Base-by-base conservation (phyloP, 2,329 filamentous ascomycete species). In the Alternaria conjuncta region DNA sequence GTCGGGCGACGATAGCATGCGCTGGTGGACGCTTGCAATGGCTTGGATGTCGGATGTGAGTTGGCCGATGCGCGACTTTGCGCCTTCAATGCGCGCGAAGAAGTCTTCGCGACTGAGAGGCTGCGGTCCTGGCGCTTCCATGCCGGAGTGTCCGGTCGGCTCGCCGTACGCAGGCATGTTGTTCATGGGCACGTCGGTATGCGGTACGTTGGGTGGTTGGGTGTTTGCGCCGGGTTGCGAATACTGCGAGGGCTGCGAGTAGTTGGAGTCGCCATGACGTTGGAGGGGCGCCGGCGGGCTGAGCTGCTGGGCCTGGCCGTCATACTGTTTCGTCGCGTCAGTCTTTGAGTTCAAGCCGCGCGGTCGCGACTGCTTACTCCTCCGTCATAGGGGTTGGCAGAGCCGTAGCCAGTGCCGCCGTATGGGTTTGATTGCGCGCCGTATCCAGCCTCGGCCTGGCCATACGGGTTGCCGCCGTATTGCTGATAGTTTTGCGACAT, bases 11-110 rank as follows among this genome's bases (percentile, higher is more conserved):
- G 87, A 85, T 26, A 94, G 86, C 23, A 90, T 86, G 75, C 89
- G 89, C 83, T 93, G 90, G 80, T 94, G 91, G 58, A 92, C 84
- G 60, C 86, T 86, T 47, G 86, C 87, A 70, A 94, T 92, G 72
- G 88, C 82, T 71, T 88, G 85, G 73, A 94, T 88, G 74, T 90
- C 88, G 47, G 82, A 83, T n/a, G 87, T 88, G 60, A 94, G 85
- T 50, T 85, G 85, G 64, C 86, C 84, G 78, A 94, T 92, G 71
- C 92, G 86, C 71, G 86, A 84, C 80, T 91, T 91, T 64, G 90
- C 85, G 71, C 85, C 86, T 71, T 88, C 84, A 68, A 93, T 88
- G 79, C 89, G 89, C 71, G 83, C 79, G 67, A 93, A 86, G 81
- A 92, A 93, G 68, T 92, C 90, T 67, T 86, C 83, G 76, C 90